These are phyloP conservation scores for Flaveria linearis DNA, from an alignment of 129 eudicot genomes.

Conservation along the genomic window DNA sequence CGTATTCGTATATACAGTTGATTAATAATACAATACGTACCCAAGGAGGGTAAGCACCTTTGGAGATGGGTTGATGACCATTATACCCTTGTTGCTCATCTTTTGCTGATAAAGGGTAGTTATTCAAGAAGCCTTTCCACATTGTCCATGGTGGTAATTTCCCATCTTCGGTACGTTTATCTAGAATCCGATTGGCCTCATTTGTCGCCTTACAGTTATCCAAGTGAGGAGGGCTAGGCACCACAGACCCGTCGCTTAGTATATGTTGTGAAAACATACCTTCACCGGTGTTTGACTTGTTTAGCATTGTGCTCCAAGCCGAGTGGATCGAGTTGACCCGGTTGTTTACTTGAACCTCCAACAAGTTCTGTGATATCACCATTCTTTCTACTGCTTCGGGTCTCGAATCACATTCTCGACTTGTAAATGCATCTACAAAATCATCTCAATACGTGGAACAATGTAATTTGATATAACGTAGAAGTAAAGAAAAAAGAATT, in stretches of 20 bases:
- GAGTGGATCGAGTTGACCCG: conserved; percentile 47
- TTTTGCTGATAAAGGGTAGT: conserved; percentile 35
- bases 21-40: conserved; percentile 46
- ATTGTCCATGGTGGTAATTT: conserved; percentile 82
- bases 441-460: neutral
- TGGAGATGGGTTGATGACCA: conserved; percentile 41
- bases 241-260: conserved; percentile 23
- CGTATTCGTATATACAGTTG: too few relatives aligned
- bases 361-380: conserved; percentile 37
- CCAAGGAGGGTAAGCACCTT: conserved; percentile 97
- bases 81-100: conserved; percentile 49
- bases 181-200: conserved; percentile 53
- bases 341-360: conserved; percentile 32
- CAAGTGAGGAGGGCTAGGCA: conserved; percentile 80
- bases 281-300: conserved; percentile 43
- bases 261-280: conserved; percentile 18
- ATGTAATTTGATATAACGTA: too few relatives aligned
- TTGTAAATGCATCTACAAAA: conserved; percentile 40
- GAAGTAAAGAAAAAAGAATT: too few relatives aligned
- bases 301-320: conserved; percentile 58
- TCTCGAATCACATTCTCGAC: conserved; percentile 42
- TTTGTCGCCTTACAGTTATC: conserved; percentile 66
- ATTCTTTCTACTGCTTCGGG: conserved; percentile 36
- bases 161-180: conserved; percentile 47
- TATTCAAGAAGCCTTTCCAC: conserved; percentile 82